Evolutionary conservation across 1,284 basidiomycete genomes (phyloP), one percentile per base, ranked within the genome.

Genomic region (Macrocystidia cucumis): DNA sequence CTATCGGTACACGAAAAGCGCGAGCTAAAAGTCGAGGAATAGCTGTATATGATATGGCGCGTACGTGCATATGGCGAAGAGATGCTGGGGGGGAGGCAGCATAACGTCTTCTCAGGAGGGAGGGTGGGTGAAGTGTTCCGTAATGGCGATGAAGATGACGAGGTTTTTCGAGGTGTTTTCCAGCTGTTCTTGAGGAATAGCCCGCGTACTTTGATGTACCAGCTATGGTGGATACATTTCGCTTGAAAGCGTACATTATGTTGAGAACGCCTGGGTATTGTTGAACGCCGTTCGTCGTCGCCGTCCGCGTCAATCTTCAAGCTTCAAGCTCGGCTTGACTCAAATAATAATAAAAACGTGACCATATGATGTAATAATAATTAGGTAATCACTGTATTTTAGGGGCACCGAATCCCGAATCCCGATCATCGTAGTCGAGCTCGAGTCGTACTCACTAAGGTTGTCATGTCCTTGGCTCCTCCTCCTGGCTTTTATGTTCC

Each of bases 1-100:
- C 90, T 43, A 90, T 70, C 21, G 90, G 90, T 1, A 93, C 78
- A 34, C 83, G 69, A 52, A 93, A 90, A 0, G 89, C 90, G 27
- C 88, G 69, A 0, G 81, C 78, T 30, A 92, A 73, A 46, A 92
- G 85, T 43, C 78, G 68, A 9, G 90, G 90, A 36, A 92, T 81
- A 7, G 87, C 80, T 5, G 78, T 71, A 55, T 91, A 92, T 7
- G 88, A 91, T 12, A 92, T 66, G 3, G 82, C 76, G 34, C 89
- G 77, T 14, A 74, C 69, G 49, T 89, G 83, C 38, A 84, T 61
- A 49, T 72, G 72, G 9, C 81, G 70, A n/a, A 78, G 52, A 17
- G 62, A 51, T 12, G 62, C 54, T 3, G 62, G 60, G 1, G 63
- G 54, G 3, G 62, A 59, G 2, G 60, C 57, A 2, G 62, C 53